Evolutionary conservation across 2,329 filamentous ascomycete species (phyloP), one percentile per base, ranked within the genome.

Genomic region (Paramyrothecium roridum): DNA sequence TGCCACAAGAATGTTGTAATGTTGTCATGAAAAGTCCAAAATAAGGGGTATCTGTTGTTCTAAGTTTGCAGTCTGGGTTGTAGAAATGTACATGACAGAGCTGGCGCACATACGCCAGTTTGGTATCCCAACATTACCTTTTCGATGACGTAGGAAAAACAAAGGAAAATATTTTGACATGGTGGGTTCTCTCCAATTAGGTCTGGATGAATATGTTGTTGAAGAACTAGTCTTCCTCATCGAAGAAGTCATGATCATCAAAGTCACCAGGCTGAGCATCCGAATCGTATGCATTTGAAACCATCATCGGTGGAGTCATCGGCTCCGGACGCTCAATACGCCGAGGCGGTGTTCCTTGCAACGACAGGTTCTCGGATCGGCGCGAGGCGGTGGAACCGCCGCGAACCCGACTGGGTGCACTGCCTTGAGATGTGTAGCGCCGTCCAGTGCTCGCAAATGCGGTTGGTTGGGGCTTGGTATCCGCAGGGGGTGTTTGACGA

Each of bases 241-340:
- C 80, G 61, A 83, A 83, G 70, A 84, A 84, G 54, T 80, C 81
- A 34, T 81, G 78, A 66, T 85, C 81, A 63, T 85, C 81, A 70
- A 83, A 83, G 53, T 83, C 80, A 55, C 79, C 83, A 3, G 80
- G 76, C 40, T 79, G 79, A 8, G 85, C 85, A 67, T 88, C 84
- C 30, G 77, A 77, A 65, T 88, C 85, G 66, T 87, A 88, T 33
- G 76, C 77, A 56, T 76, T 78, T 34, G 78, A 69, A 34, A 75
- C 76, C 80, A 85, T 83, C 81, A 87, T 86, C 0, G 83, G 83
- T 26, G 85, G 84, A 54, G 85, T 87, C 57, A 80, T 74, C 7
- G 81, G 82, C 47, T 73, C 73, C 17, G 66, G 61, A n/a, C 64
- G 61, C 59, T 72, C 68, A 55, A 70, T 70, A 22, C 71, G 75